These are phyloP conservation scores for Cystobasidium ongulense DNA, from an alignment of 768 basidiomycete genomes.

Conservation along the genomic window DNA sequence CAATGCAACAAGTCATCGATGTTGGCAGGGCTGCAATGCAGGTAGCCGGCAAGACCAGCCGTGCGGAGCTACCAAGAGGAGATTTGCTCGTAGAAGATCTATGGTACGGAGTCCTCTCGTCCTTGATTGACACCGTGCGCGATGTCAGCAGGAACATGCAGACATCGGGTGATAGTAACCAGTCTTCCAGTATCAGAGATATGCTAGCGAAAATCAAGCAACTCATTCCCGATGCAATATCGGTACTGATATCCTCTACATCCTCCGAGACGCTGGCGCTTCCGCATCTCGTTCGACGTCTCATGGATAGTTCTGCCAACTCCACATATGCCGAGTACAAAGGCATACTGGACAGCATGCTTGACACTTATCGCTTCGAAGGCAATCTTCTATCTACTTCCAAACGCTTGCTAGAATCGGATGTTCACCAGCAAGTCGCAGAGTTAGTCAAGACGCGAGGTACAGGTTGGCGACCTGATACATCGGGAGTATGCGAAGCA, in stretches of 20 bases:
- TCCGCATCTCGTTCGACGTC: constrained; percentile 80
- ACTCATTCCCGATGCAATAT: constrained; percentile 75
- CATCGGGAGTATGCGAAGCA: constrained; percentile 32
- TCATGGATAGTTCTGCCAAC: constrained; percentile 64
- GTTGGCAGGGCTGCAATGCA: constrained; percentile 58
- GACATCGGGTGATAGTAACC: not conserved
- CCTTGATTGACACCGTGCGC: constrained; percentile 73
- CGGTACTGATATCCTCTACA: constrained; percentile 71
- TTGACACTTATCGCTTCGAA: constrained; percentile 86
- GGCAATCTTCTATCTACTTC: constrained; percentile 81
- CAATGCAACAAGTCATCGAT: constrained; percentile 53
- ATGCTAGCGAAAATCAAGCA: not conserved
- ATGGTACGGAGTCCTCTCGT: constrained; percentile 77
- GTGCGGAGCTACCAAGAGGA: constrained; percentile 34
- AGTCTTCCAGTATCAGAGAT: not conserved
- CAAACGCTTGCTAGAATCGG: constrained; percentile 68
- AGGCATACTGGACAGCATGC: constrained; percentile 83
- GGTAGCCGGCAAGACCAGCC: constrained; percentile 65
- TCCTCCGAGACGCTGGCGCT: constrained; percentile 75
- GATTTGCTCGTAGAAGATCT: constrained; percentile 62
- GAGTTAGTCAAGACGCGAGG: constrained; percentile 47
- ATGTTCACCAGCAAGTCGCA: constrained; percentile 67
- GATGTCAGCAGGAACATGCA: constrained; percentile 46
- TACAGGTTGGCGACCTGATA: constrained; percentile 44
- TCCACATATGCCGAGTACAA: constrained; percentile 79